phyloP scores from a whole-genome alignment of 2,329 filamentous ascomycete species.

The Macrophomina pseudophaseolina region DNA sequence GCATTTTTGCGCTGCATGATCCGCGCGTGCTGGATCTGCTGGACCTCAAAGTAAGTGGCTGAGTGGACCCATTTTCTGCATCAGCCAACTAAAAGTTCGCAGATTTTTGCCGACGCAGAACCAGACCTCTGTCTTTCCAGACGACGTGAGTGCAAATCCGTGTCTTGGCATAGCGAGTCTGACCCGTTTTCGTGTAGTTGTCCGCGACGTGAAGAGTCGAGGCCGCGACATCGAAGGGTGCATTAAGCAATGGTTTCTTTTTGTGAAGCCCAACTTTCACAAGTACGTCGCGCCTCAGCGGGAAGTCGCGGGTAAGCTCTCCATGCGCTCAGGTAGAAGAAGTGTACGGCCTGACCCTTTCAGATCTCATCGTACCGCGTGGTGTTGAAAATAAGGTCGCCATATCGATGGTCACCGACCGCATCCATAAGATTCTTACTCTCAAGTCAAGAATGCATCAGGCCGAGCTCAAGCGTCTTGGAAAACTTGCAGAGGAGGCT shows the following conservation, averaged over 20 bases:
- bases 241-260: slow-evolving; percentile 97
- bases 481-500: slow-evolving; percentile 71
- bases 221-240: slow-evolving; percentile 92
- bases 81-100: neutral
- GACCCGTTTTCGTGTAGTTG: slow-evolving; percentile 57
- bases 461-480: slow-evolving; percentile 76
- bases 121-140: slow-evolving; percentile 90
- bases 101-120: slow-evolving; percentile 97
- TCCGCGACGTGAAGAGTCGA: slow-evolving; percentile 86
- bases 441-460: slow-evolving; percentile 86
- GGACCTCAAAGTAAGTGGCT: slow-evolving; percentile 77
- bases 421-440: slow-evolving; percentile 84
- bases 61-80: too few species aligned
- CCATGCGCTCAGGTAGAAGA: neutral
- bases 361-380: slow-evolving; percentile 90
- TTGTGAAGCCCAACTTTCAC: slow-evolving; percentile 96
- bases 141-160: slow-evolving; percentile 63
- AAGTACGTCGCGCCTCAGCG: slow-evolving; percentile 92
- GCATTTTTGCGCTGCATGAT: slow-evolving; percentile 94
- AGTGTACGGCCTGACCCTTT: neutral
- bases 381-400: slow-evolving; percentile 95
- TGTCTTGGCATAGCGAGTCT: neutral
- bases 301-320: slow-evolving; percentile 72
- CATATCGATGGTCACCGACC: slow-evolving; percentile 93
- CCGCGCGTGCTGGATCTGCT: slow-evolving; percentile 81